Percentiles rank a stretch among this genome's conserved stretches.
Conservation (phyloP, 1,139 yeast species). For the Kodamaea plutei region DNA sequence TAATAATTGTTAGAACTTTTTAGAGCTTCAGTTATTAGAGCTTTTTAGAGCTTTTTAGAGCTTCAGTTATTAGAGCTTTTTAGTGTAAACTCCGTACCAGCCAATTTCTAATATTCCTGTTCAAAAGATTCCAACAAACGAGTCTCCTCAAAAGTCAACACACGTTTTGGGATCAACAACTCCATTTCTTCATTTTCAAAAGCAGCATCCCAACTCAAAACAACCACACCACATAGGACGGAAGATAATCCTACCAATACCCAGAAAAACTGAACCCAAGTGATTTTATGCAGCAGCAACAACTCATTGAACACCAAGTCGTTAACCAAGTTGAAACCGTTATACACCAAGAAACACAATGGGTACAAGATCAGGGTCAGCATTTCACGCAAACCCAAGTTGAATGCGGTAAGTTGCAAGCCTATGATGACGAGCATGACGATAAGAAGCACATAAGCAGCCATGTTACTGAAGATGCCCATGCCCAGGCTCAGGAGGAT, state of each 20-base stretch:
- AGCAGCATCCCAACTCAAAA: constrained; percentile 45
- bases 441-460: constrained; percentile 49
- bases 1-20: too few species aligned
- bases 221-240: constrained; percentile 46
- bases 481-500: constrained; percentile 26
- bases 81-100: too few species aligned
- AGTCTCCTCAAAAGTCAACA: constrained; percentile 46
- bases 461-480: constrained; percentile 14
- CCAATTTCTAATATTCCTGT: too few species aligned
- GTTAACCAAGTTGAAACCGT: constrained; percentile 67
- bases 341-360: constrained; percentile 79
- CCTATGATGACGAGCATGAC: constrained; percentile 68
- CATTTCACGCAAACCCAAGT: constrained; percentile 66
- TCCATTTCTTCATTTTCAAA: constrained; percentile 18
- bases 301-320: constrained; percentile 62
- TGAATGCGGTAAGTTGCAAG: constrained; percentile 68
- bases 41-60: too few species aligned
- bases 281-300: constrained; percentile 26
- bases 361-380: constrained; percentile 83
- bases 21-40: too few species aligned
- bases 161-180: constrained; percentile 16
- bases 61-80: too few species aligned
- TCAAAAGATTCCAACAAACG: constrained; percentile 37
- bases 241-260: constrained; percentile 53
- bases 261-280: constrained; percentile 33